A percentile compares a stretch with the other conserved stretches of the same genome.
Conservation (phyloP, 2,329 filamentous ascomycete genomes). For the Tolypocladium tundrense region DNA sequence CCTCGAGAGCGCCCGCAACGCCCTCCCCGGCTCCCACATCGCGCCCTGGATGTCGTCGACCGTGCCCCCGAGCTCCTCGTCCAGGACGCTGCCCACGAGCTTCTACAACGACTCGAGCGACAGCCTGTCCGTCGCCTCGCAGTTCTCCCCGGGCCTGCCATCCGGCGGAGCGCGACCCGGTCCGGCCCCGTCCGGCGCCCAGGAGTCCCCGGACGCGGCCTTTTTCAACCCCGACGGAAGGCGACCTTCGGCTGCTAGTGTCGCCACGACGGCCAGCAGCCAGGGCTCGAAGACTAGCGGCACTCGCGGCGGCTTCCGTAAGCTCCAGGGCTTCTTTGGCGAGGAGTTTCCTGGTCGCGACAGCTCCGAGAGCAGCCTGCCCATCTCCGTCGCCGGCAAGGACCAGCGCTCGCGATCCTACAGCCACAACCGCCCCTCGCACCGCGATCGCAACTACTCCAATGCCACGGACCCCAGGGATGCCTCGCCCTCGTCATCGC, state of each 20-base stretch:
- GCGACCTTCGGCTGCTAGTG: conserved; percentile 79
- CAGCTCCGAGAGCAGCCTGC: conserved; percentile 61
- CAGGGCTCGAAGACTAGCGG: conserved; percentile 67
- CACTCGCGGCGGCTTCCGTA: conserved; percentile 64
- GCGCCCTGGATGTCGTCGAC: conserved; percentile 47
- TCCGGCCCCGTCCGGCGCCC: conserved; percentile 23
- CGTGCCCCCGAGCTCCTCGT: conserved; percentile 21
- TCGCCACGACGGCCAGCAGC: conserved; percentile 69
- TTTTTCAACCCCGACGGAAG: conserved; percentile 58
- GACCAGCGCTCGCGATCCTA: conserved; percentile 56
- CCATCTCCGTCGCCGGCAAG: conserved; percentile 36
- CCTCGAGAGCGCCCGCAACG: conserved; percentile 50
- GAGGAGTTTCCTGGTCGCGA: conserved; percentile 73
- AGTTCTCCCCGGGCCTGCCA: conserved; percentile 61
- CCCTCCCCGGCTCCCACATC: conserved; percentile 31
- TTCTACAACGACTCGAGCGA: conserved; percentile 73
- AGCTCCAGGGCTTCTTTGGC: conserved; percentile 84
- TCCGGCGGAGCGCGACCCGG: conserved; percentile 25
- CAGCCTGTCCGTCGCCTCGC: conserved; percentile 49
- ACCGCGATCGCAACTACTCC: conserved; percentile 74
- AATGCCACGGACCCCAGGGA: conserved; percentile 63
- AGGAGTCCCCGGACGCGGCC: conserved; percentile 50
- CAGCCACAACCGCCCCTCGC: conserved; percentile 43
- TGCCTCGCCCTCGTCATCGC: conserved; percentile 63
- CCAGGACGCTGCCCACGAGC: conserved; percentile 37